Evolutionary conservation across 2,329 filamentous ascomycete species (phyloP).

Genomic region (Pseudopyrenochaeta lycopersici): DNA sequence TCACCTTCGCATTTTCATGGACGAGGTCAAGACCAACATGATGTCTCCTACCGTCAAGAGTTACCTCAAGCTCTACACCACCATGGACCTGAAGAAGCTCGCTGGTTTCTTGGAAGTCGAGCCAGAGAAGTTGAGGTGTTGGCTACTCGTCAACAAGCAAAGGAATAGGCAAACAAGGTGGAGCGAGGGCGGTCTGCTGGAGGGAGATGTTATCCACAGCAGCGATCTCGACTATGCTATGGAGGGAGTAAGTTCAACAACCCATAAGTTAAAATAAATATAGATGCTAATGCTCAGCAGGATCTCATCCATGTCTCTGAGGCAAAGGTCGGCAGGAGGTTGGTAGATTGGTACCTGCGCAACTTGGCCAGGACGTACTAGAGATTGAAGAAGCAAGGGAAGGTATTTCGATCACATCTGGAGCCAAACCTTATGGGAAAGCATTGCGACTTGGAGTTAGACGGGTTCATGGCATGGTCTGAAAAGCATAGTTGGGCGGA

Average conservation of each 20-base stretch:
- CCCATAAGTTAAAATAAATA: background rate
- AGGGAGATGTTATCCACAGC: slow-evolving; percentile 91
- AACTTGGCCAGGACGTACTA: slow-evolving; percentile 97
- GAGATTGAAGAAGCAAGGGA: slow-evolving; percentile 13
- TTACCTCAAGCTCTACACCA: slow-evolving; percentile 98
- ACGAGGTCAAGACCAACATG: slow-evolving; percentile 99
- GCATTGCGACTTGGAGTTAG: slow-evolving; percentile 49
- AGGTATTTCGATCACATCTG: slow-evolving; percentile 12
- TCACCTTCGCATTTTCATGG: slow-evolving; percentile 98
- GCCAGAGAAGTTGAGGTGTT: slow-evolving; percentile 92
- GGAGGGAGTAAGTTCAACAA: slow-evolving; percentile 76
- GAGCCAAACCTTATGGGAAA: slow-evolving; percentile 31
- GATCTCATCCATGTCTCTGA: slow-evolving; percentile 99
- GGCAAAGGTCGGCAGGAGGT: slow-evolving; percentile 94
- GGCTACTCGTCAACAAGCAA: slow-evolving; percentile 98
- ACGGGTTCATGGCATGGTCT: slow-evolving; percentile 35
- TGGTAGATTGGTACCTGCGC: slow-evolving; percentile 98
- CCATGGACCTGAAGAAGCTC: slow-evolving; percentile 98
- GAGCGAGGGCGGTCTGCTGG: slow-evolving; percentile 87
- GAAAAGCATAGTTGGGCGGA: slow-evolving; percentile 41
- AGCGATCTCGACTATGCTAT: slow-evolving; percentile 97
- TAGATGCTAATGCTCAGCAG: slow-evolving; percentile 56
- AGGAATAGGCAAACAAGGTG: slow-evolving; percentile 95
- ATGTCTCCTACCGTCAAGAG: slow-evolving; percentile 97
- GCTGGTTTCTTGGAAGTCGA: slow-evolving; percentile 96